phyloP scores from a whole-genome alignment of 75 land plant species.

The Sequoia sempervirens region DNA sequence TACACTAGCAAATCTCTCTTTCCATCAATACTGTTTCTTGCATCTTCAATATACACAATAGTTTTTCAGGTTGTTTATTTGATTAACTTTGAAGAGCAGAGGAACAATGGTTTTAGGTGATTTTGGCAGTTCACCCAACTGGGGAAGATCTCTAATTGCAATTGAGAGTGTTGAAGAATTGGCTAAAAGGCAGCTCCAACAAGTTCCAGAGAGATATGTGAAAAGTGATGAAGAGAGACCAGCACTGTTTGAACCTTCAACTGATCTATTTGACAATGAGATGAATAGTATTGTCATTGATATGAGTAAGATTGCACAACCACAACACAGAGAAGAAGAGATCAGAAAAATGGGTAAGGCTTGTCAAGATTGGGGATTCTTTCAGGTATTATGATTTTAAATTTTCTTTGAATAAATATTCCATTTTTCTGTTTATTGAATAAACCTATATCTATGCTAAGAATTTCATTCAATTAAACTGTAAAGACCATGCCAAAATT shows the following conservation, averaged over 20 bases:
- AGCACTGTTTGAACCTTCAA: background rate
- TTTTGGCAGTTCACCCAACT: background rate
- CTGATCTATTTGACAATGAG: background rate
- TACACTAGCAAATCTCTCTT: no score
- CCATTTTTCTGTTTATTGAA: no score
- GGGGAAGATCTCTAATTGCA: background rate
- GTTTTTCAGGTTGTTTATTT: no score
- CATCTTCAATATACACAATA: no score
- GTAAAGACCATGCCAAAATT: no score
- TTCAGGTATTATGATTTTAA: slow-evolving; percentile 19
- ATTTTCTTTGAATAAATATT: no score
- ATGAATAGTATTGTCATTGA: background rate
- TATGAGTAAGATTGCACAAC: background rate
- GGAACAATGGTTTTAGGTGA: background rate
- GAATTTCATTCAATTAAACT: no score
- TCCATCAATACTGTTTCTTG: no score
- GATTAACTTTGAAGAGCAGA: background rate
- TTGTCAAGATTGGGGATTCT: slow-evolving; percentile 49
- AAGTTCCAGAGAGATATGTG: slow-evolving; percentile 1
- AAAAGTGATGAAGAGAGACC: background rate
- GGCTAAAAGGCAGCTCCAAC: background rate
- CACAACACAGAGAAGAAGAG: background rate
- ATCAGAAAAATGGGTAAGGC: slow-evolving; percentile 23
- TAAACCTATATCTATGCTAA: no score
- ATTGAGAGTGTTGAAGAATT: background rate